A percentile compares a stretch with the other conserved stretches of the same genome.
Evolutionary conservation across 106 monocot genomes (phyloP).

Genomic region (Vanilla planifolia): DNA sequence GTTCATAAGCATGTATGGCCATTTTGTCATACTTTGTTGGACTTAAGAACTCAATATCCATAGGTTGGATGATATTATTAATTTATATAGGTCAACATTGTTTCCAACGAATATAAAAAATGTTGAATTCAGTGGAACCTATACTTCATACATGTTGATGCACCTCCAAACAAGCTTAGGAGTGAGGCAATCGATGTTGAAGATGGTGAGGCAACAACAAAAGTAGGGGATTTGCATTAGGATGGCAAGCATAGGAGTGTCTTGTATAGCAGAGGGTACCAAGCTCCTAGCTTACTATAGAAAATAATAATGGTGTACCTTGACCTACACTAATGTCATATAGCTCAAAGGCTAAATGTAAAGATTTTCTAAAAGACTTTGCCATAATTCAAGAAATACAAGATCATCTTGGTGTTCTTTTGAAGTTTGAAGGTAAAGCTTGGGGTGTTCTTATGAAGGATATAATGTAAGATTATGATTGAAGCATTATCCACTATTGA

Average conservation of each 20-base stretch:
- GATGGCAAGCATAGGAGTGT: slow-evolving; percentile 49
- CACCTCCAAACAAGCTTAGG: slow-evolving; percentile 40
- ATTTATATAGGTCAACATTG: slow-evolving; percentile 40
- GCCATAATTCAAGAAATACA: slow-evolving; percentile 37
- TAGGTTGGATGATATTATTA: slow-evolving; percentile 40
- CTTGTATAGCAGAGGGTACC: slow-evolving; percentile 50
- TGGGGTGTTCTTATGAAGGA: slow-evolving; percentile 7
- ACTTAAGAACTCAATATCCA: slow-evolving; percentile 58
- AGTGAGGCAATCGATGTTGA: slow-evolving; percentile 53
- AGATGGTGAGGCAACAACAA: slow-evolving; percentile 61
- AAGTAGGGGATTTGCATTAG: slow-evolving; percentile 24
- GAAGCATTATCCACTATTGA: slow-evolving; percentile 64
- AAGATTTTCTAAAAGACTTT: slow-evolving; percentile 30
- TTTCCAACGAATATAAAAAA: slow-evolving; percentile 26
- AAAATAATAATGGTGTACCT: slow-evolving; percentile 40
- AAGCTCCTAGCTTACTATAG: slow-evolving; percentile 70
- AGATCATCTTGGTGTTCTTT: slow-evolving; percentile 53
- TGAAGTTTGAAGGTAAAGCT: slow-evolving; percentile 12
- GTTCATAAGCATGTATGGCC: slow-evolving; percentile 3
- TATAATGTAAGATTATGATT: slow-evolving; percentile 57
- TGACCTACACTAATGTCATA: slow-evolving; percentile 18
- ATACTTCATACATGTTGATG: slow-evolving; percentile 50
- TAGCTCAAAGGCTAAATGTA: slow-evolving; percentile 21
- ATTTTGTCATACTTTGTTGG: slow-evolving; percentile 28
- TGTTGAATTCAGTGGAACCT: slow-evolving; percentile 59